phyloP scores from a whole-genome alignment of 2,329 filamentous ascomycete species.

The Xylaria hypoxylon region DNA sequence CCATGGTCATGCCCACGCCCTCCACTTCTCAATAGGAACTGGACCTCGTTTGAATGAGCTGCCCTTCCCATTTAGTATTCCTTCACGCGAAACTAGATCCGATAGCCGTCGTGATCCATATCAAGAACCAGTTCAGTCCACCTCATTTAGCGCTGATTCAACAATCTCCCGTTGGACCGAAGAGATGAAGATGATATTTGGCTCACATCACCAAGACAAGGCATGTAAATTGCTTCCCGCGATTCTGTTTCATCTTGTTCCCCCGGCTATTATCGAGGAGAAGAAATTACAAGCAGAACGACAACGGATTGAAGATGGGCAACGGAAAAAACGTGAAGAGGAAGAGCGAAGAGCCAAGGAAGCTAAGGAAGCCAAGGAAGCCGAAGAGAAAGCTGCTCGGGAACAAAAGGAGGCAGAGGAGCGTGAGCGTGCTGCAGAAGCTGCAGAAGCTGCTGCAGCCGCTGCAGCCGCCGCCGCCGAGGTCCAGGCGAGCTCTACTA shows the following conservation, averaged over 20 bases:
- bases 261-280: conserved; percentile 84
- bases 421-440: conserved; percentile 71
- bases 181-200: conserved; percentile 89
- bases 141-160: conserved; percentile 76
- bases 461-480: conserved; percentile 58
- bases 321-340: conserved; percentile 71
- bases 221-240: conserved; percentile 74
- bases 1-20: conserved; percentile 63
- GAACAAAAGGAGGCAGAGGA: conserved; percentile 80
- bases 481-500: conserved; percentile 61
- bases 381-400: conserved; percentile 72
- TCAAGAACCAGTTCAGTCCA: conserved; percentile 77
- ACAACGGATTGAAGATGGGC: conserved; percentile 67
- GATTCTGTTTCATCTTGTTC: conserved; percentile 79
- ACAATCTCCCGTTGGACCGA: conserved; percentile 88
- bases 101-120: conserved; percentile 63
- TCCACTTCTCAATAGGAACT: conserved; percentile 70
- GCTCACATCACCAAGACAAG: conserved; percentile 74
- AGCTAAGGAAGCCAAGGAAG: conserved; percentile 78
- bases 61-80: conserved; percentile 49
- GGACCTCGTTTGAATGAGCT: conserved; percentile 65
- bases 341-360: conserved; percentile 75
- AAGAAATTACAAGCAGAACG: conserved; percentile 71
- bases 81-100: conserved; percentile 56
- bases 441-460: conserved; percentile 69